These are phyloP conservation scores for Curvularia eragrostidis DNA, from an alignment of 2,329 filamentous ascomycete genomes.

Conservation along the genomic window DNA sequence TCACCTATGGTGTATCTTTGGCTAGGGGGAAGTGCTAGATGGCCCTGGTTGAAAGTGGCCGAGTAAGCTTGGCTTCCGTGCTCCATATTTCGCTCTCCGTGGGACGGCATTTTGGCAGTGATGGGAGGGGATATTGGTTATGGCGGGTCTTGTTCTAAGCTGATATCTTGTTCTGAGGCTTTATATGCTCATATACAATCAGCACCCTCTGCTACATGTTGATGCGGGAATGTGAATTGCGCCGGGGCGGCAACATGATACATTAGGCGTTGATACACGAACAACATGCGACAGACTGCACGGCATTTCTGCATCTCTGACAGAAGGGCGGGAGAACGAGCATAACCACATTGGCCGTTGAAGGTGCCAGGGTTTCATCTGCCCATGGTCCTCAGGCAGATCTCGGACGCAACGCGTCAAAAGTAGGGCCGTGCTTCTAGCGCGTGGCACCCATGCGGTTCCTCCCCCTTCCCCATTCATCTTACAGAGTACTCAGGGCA, in stretches of 20 bases:
- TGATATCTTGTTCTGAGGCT: not conserved
- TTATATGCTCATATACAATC: conserved; percentile 7
- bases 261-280: conserved; percentile 9
- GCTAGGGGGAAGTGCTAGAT: conserved; percentile 71
- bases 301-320: conserved; percentile 7
- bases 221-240: not conserved
- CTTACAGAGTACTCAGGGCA: not conserved
- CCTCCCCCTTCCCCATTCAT: not conserved
- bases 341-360: conserved; percentile 3
- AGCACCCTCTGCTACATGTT: not conserved
- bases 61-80: conserved; percentile 65
- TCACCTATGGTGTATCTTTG: conserved; percentile 71
- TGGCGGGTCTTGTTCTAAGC: not conserved
- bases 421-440: conserved; percentile 10
- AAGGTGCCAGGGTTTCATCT: conserved; percentile 1
- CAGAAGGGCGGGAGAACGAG: not conserved
- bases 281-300: conserved; percentile 13
- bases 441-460: conserved; percentile 4
- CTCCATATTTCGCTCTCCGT: conserved; percentile 62
- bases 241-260: conserved; percentile 13
- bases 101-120: conserved; percentile 49
- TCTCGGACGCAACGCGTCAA: conserved; percentile 6
- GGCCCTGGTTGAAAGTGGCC: conserved; percentile 67
- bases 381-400: conserved; percentile 7
- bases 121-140: not conserved